phyloP scores from a whole-genome alignment of 106 monocot species.

The Apostasia ramifera region DNA sequence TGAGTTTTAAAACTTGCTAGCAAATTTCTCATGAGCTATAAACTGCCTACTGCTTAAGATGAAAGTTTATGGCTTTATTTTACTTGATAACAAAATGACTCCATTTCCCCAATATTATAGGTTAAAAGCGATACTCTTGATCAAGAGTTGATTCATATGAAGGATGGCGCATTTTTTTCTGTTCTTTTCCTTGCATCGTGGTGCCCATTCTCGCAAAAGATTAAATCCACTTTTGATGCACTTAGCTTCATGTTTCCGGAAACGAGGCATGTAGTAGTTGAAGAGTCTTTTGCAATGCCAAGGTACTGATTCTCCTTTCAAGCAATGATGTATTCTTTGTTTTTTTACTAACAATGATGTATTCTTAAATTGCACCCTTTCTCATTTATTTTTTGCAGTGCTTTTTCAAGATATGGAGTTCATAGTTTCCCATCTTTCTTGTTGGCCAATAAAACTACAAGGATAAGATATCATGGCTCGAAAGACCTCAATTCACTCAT shows the following conservation, averaged over 20 bases:
- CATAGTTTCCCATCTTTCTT: conserved; percentile 74
- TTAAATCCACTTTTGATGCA: conserved; percentile 46
- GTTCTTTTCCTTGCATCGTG: conserved; percentile 80
- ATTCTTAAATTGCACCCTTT: no score
- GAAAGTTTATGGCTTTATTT: no score
- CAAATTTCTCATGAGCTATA: no score
- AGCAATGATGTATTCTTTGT: no score
- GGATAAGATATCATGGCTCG: conserved; percentile 37
- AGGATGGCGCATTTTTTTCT: conserved; percentile 27
- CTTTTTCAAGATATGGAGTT: conserved; percentile 76
- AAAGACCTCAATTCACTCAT: conserved; percentile 67
- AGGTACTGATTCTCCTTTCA: conserved; percentile 27
- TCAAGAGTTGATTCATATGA: conserved; percentile 21
- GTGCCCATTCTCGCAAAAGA: conserved; percentile 75
- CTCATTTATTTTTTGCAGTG: conserved; percentile 29
- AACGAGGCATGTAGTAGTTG: conserved; percentile 60
- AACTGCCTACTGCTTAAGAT: no score
- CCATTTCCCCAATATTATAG: conserved; percentile 8
- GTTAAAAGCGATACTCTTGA: conserved; percentile 47
- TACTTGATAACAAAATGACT: no score
- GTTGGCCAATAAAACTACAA: conserved; percentile 37
- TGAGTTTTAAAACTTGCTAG: no score
- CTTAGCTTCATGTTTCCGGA: conserved; percentile 84
- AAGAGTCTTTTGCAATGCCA: conserved; percentile 72
- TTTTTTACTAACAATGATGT: no score